phyloP scores from a whole-genome alignment of 23 red algal genomes.

The Gracilaria gracilis region DNA sequence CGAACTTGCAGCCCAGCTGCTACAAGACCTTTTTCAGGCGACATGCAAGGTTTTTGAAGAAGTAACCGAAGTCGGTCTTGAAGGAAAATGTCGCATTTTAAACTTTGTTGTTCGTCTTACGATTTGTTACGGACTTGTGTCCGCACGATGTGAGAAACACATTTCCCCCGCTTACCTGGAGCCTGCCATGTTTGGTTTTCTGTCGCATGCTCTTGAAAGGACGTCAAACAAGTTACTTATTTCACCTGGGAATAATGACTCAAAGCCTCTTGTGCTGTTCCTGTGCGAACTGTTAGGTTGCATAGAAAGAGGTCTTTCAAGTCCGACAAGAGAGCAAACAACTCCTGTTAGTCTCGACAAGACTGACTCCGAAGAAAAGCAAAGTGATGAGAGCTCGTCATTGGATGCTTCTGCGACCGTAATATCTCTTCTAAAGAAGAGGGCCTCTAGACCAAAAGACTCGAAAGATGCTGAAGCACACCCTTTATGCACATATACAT shows the following conservation, averaged over 20 bases:
- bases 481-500: slow-evolving; percentile 74
- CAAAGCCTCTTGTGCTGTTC: slow-evolving; percentile 26
- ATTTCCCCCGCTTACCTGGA: slow-evolving; percentile 13
- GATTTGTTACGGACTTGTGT: slow-evolving; percentile 17
- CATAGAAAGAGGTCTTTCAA: slow-evolving; percentile 11
- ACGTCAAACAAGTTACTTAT: background rate
- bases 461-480: background rate
- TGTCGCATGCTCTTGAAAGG: background rate
- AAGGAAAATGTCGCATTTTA: slow-evolving; percentile 15
- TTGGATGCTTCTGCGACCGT: background rate
- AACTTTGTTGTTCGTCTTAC: slow-evolving; percentile 37
- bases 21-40: slow-evolving; percentile 6
- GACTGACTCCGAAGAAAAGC: background rate
- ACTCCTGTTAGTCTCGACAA: background rate
- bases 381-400: background rate
- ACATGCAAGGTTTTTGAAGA: slow-evolving; percentile 8
- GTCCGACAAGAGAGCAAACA: background rate
- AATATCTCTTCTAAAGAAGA: background rate
- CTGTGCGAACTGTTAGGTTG: slow-evolving; percentile 3
- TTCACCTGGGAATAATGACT: background rate
- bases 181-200: slow-evolving; percentile 16
- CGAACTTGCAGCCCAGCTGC: background rate
- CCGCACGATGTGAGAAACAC: background rate
- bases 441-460: background rate
- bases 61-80: background rate